Conservation (phyloP, 1,139 yeast species). For the Geotrichum fermentans region DNA sequence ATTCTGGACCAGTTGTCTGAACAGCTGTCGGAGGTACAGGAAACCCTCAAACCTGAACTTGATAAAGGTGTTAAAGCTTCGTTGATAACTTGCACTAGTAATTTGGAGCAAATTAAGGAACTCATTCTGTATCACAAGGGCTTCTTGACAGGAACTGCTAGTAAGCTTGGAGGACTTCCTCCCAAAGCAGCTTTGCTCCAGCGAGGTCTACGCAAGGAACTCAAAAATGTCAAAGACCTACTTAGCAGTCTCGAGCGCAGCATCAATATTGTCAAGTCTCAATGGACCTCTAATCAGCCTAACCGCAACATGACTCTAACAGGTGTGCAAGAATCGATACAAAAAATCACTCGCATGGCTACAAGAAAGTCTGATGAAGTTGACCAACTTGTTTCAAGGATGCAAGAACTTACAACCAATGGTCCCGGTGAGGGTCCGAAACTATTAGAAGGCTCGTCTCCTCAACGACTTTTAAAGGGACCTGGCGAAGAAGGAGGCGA, state of each 20-base stretch:
- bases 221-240: slow-evolving; percentile 22
- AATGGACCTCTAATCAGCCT: not conserved
- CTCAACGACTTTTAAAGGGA: not conserved
- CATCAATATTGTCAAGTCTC: slow-evolving; percentile 6
- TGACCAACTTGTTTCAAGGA: slow-evolving; percentile 1
- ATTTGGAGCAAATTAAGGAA: slow-evolving; percentile 27
- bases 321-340: slow-evolving; percentile 15
- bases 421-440: slow-evolving; percentile 7
- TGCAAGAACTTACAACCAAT: slow-evolving; percentile 7
- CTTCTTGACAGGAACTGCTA: slow-evolving; percentile 24
- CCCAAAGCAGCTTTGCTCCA: slow-evolving; percentile 30
- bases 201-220: slow-evolving; percentile 22
- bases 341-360: slow-evolving; percentile 6
- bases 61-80: slow-evolving; percentile 22
- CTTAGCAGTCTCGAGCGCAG: slow-evolving; percentile 19
- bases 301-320: not conserved
- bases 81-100: slow-evolving; percentile 21
- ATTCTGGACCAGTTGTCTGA: slow-evolving; percentile 22
- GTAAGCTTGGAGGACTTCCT: slow-evolving; percentile 26
- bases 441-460: not conserved
- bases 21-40: slow-evolving; percentile 11
- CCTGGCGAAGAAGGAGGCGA: not conserved
- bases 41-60: slow-evolving; percentile 8
- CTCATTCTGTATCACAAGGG: slow-evolving; percentile 23
- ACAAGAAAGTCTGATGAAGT: slow-evolving; percentile 1